These are phyloP conservation scores for Ligustrum vulgare DNA, from an alignment of 257 asterid genomes.

Conservation along the genomic window DNA sequence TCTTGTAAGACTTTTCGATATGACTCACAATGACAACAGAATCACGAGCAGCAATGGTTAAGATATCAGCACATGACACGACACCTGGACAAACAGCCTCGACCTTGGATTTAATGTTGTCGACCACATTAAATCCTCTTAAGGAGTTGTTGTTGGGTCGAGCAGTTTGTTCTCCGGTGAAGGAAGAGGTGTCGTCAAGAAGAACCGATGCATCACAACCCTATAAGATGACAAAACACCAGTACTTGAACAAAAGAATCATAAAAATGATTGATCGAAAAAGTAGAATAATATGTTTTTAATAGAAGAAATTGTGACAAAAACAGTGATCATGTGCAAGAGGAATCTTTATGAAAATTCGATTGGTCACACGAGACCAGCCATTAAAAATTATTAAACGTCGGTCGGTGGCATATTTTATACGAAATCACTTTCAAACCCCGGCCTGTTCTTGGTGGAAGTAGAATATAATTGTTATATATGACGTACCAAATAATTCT, in stretches of 20 bases:
- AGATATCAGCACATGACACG: slow-evolving; percentile 63
- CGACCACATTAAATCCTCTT: slow-evolving; percentile 47
- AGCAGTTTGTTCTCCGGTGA: slow-evolving; percentile 50
- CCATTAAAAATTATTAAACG: neutral
- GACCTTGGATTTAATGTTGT: slow-evolving; percentile 40
- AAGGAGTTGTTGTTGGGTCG: slow-evolving; percentile 42
- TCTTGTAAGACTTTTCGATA: neutral
- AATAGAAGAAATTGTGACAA: neutral
- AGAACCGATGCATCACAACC: slow-evolving; percentile 67
- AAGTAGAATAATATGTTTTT: neutral
- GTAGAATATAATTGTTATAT: too few relatives aligned
- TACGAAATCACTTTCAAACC: neutral
- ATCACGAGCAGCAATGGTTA: slow-evolving; percentile 62
- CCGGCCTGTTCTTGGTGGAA: neutral
- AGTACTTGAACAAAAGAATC: too few relatives aligned
- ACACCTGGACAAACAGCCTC: slow-evolving; percentile 46
- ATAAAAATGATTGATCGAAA: too few relatives aligned
- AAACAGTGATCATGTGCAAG: neutral
- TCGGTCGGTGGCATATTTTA: too few relatives aligned
- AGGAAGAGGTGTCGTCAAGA: slow-evolving; percentile 44
- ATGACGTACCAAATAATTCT: too few relatives aligned
- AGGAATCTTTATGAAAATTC: neutral
- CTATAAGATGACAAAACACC: slow-evolving; percentile 16
- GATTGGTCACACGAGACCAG: neutral
- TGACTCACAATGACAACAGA: slow-evolving; percentile 43